Evolutionary conservation across 2,329 filamentous ascomycete species (phyloP).

Genomic region (Aspergillus fischeri): DNA sequence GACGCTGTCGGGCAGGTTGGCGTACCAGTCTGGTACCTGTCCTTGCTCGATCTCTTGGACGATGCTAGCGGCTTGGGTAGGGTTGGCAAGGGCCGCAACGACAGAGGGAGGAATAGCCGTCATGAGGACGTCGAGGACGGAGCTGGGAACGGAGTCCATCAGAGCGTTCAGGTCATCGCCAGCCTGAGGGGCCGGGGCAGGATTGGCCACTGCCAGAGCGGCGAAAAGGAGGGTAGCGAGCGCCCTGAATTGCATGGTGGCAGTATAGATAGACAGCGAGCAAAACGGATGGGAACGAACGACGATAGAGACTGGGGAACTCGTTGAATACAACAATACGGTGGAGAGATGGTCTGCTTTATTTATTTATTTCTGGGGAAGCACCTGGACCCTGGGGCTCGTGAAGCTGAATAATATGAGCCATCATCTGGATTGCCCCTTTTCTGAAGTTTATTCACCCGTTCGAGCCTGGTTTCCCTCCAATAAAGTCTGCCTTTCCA

Average conservation of each 20-base stretch:
- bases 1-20: not conserved
- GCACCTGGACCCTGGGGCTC: no score
- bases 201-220: not conserved
- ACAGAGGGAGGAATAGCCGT: not conserved
- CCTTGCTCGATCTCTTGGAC: not conserved
- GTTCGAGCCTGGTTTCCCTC: no score
- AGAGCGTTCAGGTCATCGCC: not conserved
- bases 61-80: not conserved
- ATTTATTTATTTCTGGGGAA: no score
- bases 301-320: no score
- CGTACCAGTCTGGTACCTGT: not conserved
- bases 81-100: not conserved
- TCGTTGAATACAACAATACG: no score
- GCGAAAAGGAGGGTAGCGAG: not conserved
- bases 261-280: not conserved
- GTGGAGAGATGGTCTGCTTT: no score
- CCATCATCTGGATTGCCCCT: no score
- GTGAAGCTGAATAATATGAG: no score
- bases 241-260: not conserved
- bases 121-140: not conserved
- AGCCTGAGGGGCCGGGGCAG: not conserved
- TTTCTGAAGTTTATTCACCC: no score
- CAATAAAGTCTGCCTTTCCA: no score
- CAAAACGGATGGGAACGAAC: no score
- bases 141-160: not conserved